Percentiles rank a stretch among this genome's conserved stretches.
These are phyloP conservation scores for Capsicum rhomboideum DNA, from an alignment of 257 asterid genomes.

Conservation along the genomic window DNA sequence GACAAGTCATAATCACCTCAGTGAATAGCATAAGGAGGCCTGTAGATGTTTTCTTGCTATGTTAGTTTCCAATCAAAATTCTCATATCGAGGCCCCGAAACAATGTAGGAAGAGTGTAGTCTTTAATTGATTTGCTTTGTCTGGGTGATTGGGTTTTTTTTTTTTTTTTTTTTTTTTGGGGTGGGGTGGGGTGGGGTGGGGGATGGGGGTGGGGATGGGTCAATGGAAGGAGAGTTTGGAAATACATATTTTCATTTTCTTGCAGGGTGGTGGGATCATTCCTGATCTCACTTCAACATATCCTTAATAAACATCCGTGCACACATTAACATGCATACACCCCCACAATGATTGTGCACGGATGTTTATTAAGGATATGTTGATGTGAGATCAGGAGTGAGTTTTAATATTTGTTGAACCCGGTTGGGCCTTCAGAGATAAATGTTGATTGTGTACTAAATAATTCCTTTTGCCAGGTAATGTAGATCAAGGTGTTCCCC, in stretches of 20 bases:
- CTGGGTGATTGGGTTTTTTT: no score
- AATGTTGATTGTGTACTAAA: neutral
- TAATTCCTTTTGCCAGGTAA: conserved; percentile 17
- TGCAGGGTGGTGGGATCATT: neutral
- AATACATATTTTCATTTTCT: neutral
- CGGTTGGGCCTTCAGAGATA: neutral
- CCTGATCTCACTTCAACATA: no score
- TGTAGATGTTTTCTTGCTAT: neutral
- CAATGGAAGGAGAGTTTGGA: no score
- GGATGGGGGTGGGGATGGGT: no score
- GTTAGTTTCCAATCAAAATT: neutral
- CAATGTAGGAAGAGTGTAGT: neutral
- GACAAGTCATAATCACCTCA: neutral
- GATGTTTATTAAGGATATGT: neutral
- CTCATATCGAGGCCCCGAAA: neutral
- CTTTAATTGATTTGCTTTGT: neutral
- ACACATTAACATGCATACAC: no score
- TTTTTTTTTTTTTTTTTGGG: no score
- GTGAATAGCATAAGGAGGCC: neutral
- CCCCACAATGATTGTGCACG: no score
- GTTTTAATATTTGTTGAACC: neutral
- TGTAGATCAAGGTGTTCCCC: conserved; percentile 40
- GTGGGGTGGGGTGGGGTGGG: no score
- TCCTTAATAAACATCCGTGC: no score
- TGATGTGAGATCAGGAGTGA: neutral